Base-by-base conservation (phyloP, 2,329 filamentous ascomycete species). In the Rutstroemia sydowiana region DNA sequence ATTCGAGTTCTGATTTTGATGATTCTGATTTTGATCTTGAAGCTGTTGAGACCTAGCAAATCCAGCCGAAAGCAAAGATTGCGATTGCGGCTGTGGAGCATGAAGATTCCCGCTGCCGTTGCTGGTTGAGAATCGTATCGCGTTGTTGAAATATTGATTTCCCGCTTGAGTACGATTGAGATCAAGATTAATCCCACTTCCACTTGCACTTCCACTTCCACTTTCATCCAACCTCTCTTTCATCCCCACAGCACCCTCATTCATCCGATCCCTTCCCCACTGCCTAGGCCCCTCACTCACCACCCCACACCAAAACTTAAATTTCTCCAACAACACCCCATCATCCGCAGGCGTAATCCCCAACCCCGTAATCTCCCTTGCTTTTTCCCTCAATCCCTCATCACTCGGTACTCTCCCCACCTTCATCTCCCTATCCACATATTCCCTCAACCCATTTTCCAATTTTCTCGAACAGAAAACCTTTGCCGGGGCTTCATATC, bases 381-480 rank as follows among this genome's bases (percentile, higher is more conserved):
- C 79, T 49, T 72, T 70, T 11, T 67, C 66, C 28, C 71, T 68
- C 4, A 84, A 62, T 21, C 67, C 68, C 3, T 70, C 70, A 59
- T 82, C 77, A 2, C 61, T 63, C 0, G 79, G 79, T 54, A 78
- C 70, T 5, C 58, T 61, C 2, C 70, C 71, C 1, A 63, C 67
- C 4, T 62, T 63, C 5, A 75, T 59, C 54, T 73, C 66, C 2
- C 65, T 61, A 28, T 70, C 66, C 5, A 79, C 75, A 56, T 74
- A 79, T 16, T 71, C 69, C 10, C 70, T 63, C 13, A 84, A 67
- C 2, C 75, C 77, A n/a, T 63, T 68, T 63, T 83, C 80, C 20
- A 84, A 70, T 59, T 82, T 77, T 6, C 76, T 70, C 16, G 75
- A 79, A 64, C 77, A 81, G 62, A 84, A 83, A 0, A 82, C 70